These are phyloP conservation scores for Magnaporthiopsis rhizophila DNA, from an alignment of 2,329 filamentous ascomycete species.

Conservation along the genomic window DNA sequence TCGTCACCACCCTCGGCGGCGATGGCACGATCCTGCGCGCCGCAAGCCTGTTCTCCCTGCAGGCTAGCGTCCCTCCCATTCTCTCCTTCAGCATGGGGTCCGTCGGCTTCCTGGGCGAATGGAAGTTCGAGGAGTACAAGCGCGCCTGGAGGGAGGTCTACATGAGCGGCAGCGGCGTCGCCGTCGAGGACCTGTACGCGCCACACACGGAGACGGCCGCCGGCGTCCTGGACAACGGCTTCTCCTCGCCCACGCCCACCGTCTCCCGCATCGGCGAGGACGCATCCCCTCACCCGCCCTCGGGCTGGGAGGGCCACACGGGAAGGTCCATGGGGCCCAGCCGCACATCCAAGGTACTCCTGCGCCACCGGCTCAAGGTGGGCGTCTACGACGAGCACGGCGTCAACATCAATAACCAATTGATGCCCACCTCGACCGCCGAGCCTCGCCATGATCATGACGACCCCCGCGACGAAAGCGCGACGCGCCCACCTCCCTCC, in stretches of 20 bases:
- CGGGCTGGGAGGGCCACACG: conserved; percentile 62
- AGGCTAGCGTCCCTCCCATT: conserved; percentile 76
- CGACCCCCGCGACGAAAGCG: not conserved
- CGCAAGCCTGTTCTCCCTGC: conserved; percentile 77
- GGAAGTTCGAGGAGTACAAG: conserved; percentile 92
- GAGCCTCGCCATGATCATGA: conserved; percentile 25
- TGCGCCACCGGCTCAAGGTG: conserved; percentile 80
- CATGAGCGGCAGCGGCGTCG: conserved; percentile 59
- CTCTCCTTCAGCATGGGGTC: conserved; percentile 96
- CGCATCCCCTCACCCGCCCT: conserved; percentile 11
- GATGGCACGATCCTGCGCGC: conserved; percentile 87
- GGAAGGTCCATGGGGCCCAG: conserved; percentile 75
- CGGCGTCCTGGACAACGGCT: conserved; percentile 15
- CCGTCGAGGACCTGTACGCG: conserved; percentile 34
- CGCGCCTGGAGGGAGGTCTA: conserved; percentile 87
- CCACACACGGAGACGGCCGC: conserved; percentile 31
- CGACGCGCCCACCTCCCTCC: conserved; percentile 14
- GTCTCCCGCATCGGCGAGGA: conserved; percentile 11
- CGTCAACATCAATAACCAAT: conserved; percentile 44
- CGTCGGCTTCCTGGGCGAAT: conserved; percentile 88
- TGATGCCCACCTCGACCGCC: conserved; percentile 39
- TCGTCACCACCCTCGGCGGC: conserved; percentile 84
- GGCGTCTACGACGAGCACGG: conserved; percentile 70
- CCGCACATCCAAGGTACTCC: conserved; percentile 70
- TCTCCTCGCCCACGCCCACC: not conserved